Base-by-base conservation (phyloP, 305 asterid genomes). In the Caryopteris hybrid region DNA sequence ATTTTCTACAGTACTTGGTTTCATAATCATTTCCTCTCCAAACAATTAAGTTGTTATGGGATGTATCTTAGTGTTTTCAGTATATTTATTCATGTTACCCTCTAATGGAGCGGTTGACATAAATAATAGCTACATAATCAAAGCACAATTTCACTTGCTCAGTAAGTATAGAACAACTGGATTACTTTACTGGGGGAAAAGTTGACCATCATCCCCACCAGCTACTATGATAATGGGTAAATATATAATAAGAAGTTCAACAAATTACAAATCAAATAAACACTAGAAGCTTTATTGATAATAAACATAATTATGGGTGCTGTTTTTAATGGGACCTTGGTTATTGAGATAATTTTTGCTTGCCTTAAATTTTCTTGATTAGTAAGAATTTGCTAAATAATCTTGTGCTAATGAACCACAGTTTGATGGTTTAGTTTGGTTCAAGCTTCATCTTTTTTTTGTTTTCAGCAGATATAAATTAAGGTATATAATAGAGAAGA, bases 31-130 rank as follows among this genome's bases (percentile, higher is more conserved):
- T 66, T 61, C 27, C 16, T 42, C 53, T 66, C 60, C 36, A 54
- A 18, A 25, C 11, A n/a, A 54, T 67, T 54, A 29, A 54, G 34
- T 57, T 41, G 59, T 65, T 59, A 5, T 63, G 66, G 20, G 43
- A 14, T 69, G 61, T 22, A 65, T 64, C 62, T 58, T 69, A 61
- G 58, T 42, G 48, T 47, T 60, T 64, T 18, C 13, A 14, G 52
- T 14, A 20, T 48, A 36, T 48, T 21, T 39, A 22, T 52, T 43
- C 8, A 51, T 62, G 47, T 29, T 47, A 10, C 47, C 54, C 38
- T 31, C 1, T 62, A 11, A 18, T 8, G 41, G 6, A 55, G 53
- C 3, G 8, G 23, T 38, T 53, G 23, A 45, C 45, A 53, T 29
- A 48, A 38, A 33, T 41, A 34, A 31, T 14, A 51, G 39, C 36